phyloP scores from a whole-genome alignment of 1,284 basidiomycete genomes.

The Uromyces viciae-fabae region DNA sequence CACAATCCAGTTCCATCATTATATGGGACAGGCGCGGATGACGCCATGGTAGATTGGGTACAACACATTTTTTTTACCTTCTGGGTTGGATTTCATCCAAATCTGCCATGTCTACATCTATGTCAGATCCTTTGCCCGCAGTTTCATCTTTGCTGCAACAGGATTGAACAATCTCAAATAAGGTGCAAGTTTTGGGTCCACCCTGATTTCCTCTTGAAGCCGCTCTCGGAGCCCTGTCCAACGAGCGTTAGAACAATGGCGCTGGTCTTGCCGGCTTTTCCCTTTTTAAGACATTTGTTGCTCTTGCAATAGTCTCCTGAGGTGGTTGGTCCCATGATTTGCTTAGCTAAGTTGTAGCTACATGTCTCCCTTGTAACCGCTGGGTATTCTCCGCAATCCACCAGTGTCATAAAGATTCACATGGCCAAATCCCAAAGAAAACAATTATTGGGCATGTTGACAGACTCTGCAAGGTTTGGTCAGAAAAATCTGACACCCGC shows the following conservation, averaged over 20 bases:
- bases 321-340: too few species aligned
- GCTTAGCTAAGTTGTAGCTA: background rate
- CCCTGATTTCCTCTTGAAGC: background rate
- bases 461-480: background rate
- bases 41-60: background rate
- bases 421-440: conserved; percentile 19
- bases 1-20: background rate
- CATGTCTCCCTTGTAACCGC: background rate
- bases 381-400: conserved; percentile 12
- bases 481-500: background rate
- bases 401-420: background rate
- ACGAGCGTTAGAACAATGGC: background rate
- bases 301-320: background rate
- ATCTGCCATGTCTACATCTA: background rate
- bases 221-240: background rate
- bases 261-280: background rate
- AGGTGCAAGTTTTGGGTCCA: background rate
- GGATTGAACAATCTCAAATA: background rate
- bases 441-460: background rate
- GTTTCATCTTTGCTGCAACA: conserved; percentile 17
- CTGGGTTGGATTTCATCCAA: too few species aligned
- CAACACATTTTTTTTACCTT: background rate
- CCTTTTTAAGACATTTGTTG: background rate
- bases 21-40: background rate
- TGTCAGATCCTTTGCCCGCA: background rate